Evolutionary conservation across 2,329 filamentous ascomycete genomes (phyloP).

Genomic region (Penicillium sp.): DNA sequence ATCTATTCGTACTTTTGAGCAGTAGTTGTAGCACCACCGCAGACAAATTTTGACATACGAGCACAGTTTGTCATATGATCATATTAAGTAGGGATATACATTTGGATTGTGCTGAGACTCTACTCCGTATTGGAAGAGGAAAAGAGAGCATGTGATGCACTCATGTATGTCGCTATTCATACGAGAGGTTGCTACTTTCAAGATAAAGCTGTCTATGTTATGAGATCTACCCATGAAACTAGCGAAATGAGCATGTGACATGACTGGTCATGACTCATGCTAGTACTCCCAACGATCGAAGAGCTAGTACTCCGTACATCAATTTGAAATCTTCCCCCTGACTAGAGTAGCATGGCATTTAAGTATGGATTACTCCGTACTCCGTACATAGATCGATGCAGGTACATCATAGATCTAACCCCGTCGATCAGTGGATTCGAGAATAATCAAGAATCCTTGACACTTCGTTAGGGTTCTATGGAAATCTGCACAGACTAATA

Average conservation of each 20-base stretch:
- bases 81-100: background rate
- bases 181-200: background rate
- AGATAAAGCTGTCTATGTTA: background rate
- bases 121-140: background rate
- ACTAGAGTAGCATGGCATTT: background rate
- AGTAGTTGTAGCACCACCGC: background rate
- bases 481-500: background rate
- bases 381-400: background rate
- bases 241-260: background rate
- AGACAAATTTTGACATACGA: background rate
- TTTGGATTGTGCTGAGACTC: background rate
- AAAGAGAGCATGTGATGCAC: background rate
- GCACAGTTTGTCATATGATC: background rate
- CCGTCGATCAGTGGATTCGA: constrained; percentile 8
- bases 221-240: no score
- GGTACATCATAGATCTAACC: background rate
- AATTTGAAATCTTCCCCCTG: background rate
- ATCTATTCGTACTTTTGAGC: background rate
- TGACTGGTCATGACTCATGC: background rate
- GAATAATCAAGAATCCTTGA: background rate
- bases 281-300: background rate
- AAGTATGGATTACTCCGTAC: background rate
- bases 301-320: no score
- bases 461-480: background rate
- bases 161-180: background rate